A percentile compares a stretch with the other conserved stretches of the same genome.
Conservation (phyloP, 2,329 filamentous ascomycete genomes). For the Thermoascus crustaceus region DNA sequence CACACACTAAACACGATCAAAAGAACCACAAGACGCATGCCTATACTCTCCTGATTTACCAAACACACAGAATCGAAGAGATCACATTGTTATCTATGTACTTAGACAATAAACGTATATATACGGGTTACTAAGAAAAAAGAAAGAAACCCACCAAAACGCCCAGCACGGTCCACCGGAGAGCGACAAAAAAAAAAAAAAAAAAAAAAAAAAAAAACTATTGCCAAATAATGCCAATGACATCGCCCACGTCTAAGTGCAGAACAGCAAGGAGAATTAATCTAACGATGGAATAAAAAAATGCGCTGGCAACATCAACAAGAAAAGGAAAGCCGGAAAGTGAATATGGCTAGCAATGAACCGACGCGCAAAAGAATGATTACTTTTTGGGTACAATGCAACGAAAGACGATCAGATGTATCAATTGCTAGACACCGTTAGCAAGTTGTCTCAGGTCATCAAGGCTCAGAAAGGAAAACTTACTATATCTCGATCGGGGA, state of each 20-base stretch:
- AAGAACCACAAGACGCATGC: no score
- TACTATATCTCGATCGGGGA: conserved; percentile 91
- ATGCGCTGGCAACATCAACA: no score
- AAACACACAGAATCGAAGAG: no score
- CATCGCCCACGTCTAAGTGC: background rate
- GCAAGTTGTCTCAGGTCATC: background rate
- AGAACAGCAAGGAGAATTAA: no score
- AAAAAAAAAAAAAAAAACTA: background rate
- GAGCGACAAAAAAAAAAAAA: background rate
- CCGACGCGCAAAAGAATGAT: background rate
- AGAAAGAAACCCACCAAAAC: no score
- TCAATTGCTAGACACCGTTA: conserved; percentile 1
- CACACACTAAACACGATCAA: no score
- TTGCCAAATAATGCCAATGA: background rate
- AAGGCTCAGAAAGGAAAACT: conserved; percentile 12
- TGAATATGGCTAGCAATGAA: background rate
- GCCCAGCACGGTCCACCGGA: no score
- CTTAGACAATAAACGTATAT: no score
- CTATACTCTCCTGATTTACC: no score
- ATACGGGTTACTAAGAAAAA: background rate
- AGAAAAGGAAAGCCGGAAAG: no score
- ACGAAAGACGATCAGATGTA: background rate
- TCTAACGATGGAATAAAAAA: no score
- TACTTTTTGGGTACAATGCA: background rate
- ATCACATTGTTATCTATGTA: no score